Conservation (phyloP, 306 rosid genomes). For the Potentilla sterilis region DNA sequence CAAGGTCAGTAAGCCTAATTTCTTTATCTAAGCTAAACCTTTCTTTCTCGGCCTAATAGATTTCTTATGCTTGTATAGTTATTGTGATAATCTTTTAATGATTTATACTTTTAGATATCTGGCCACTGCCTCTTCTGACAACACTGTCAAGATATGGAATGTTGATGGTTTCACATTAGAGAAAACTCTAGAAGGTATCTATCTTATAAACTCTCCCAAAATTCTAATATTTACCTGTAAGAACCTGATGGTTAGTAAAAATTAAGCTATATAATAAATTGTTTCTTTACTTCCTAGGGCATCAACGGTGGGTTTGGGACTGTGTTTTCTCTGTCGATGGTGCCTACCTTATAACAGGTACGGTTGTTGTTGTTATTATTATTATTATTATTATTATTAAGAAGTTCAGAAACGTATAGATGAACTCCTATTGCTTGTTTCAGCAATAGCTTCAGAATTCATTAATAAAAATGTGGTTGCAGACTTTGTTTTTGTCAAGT, state of each 20-base stretch:
- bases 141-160: conserved; percentile 96
- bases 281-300: conserved; percentile 54
- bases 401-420: background rate
- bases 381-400: background rate
- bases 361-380: no score
- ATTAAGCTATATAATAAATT: background rate
- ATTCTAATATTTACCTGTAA: conserved; percentile 9
- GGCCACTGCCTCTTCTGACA: conserved; percentile 95
- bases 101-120: conserved; percentile 56
- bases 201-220: conserved; percentile 14
- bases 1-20: background rate
- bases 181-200: conserved; percentile 79
- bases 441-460: background rate
- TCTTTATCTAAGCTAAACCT: background rate
- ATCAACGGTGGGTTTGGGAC: conserved; percentile 98
- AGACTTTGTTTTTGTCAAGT: background rate
- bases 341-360: conserved; percentile 89
- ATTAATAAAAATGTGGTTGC: background rate
- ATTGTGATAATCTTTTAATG: background rate
- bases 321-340: conserved; percentile 99
- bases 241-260: background rate
- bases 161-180: conserved; percentile 96
- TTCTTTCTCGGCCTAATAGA: conserved; percentile 1
- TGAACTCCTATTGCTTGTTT: background rate
- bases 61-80: background rate